These are phyloP conservation scores for Litchi chinensis DNA, from an alignment of 345 rosid genomes.

Conservation along the genomic window DNA sequence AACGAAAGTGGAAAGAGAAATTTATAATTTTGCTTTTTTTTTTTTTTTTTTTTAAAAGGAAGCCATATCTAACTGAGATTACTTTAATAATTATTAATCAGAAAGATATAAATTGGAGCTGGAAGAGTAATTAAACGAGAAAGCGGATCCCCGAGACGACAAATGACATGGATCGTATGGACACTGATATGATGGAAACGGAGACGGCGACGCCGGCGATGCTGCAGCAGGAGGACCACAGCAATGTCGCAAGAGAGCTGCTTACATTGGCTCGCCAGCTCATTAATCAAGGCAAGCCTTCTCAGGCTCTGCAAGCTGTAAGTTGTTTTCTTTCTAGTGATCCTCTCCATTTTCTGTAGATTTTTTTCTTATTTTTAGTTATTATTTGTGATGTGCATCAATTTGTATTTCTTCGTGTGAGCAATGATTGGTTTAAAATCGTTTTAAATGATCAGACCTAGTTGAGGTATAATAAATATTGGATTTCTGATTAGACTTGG, in stretches of 20 bases:
- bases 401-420: not conserved
- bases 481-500: not conserved
- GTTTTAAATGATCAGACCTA: not conserved
- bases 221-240: slow-evolving; percentile 21
- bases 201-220: slow-evolving; percentile 25
- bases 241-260: slow-evolving; percentile 40
- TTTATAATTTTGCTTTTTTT: too few species aligned
- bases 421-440: not conserved
- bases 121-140: not conserved
- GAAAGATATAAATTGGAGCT: not conserved
- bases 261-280: slow-evolving; percentile 72
- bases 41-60: not conserved
- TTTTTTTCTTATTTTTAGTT: not conserved
- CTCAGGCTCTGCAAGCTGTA: slow-evolving; percentile 95
- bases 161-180: slow-evolving; percentile 45
- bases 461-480: not conserved
- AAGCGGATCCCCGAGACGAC: slow-evolving; percentile 7
- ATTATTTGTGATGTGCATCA: not conserved
- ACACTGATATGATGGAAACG: slow-evolving; percentile 54
- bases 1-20: not conserved
- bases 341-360: not conserved
- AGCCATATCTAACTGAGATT: not conserved
- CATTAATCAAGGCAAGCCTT: slow-evolving; percentile 74
- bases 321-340: not conserved
- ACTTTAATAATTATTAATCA: not conserved